Percentiles rank a stretch among this genome's conserved stretches.
These are phyloP conservation scores for Cladosporium oxysporum DNA, from an alignment of 2,329 filamentous ascomycete species.

Conservation along the genomic window DNA sequence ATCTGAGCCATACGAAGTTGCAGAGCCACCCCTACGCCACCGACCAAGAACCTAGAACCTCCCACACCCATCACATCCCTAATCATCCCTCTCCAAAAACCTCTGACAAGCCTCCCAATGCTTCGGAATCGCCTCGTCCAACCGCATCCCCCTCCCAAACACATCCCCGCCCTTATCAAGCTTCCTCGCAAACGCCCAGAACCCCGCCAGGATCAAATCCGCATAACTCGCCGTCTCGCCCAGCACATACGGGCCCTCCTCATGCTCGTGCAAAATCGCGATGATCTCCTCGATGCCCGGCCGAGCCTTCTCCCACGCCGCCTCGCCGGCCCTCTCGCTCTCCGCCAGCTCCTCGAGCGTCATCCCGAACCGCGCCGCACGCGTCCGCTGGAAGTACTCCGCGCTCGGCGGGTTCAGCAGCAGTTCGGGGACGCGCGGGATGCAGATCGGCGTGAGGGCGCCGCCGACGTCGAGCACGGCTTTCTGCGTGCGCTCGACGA, in stretches of 20 bases:
- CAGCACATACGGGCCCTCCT: slow-evolving; percentile 61
- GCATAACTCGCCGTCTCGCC: slow-evolving; percentile 59
- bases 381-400: slow-evolving; percentile 59
- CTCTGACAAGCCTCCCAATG: slow-evolving; percentile 43
- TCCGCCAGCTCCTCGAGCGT: slow-evolving; percentile 52
- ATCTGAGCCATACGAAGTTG: not conserved
- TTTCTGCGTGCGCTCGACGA: slow-evolving; percentile 41
- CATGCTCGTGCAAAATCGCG: slow-evolving; percentile 55
- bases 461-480: slow-evolving; percentile 46
- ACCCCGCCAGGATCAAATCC: slow-evolving; percentile 57
- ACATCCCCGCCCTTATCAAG: slow-evolving; percentile 34
- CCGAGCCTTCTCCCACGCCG: slow-evolving; percentile 51
- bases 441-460: slow-evolving; percentile 45
- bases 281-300: slow-evolving; percentile 41
- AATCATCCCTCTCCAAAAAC: slow-evolving; percentile 45
- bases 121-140: slow-evolving; percentile 41
- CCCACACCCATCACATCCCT: slow-evolving; percentile 17
- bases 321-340: slow-evolving; percentile 46
- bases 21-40: not conserved
- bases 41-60: not conserved
- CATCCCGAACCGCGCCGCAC: slow-evolving; percentile 54
- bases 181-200: slow-evolving; percentile 44
- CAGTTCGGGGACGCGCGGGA: slow-evolving; percentile 51
- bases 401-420: slow-evolving; percentile 55
- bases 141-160: slow-evolving; percentile 43